Base-by-base conservation (phyloP, 371 early-diverging fungal genomes). In the Apophysomyces elegans region DNA sequence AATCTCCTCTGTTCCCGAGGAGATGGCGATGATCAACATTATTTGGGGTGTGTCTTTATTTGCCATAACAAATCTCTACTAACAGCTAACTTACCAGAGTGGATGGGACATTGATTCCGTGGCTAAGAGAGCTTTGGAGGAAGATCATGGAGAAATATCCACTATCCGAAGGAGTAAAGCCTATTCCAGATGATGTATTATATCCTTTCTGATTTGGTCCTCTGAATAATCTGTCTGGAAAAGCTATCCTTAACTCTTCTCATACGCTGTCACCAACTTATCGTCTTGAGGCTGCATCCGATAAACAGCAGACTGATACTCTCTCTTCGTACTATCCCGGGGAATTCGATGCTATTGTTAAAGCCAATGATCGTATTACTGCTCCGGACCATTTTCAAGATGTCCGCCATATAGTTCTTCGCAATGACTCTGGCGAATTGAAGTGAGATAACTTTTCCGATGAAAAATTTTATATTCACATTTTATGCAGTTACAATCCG, bases 21-120 rank as follows among this genome's bases (percentile, higher is more conserved):
- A 2, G 93, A 95, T 68, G 98, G 97, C 43, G 99, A 99, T 74
- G 97, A 97, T 74, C 99, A 98, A 76, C 99, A 99, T 75, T 92
- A 91, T 69, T 76, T 95, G 59, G 99, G 99, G 86, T 88, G 16
- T 1, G 13, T 36, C 1, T 12, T n/a, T 39, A 5, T 45, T 11
- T 7, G 37, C 32, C 32, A 26, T 26, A 26, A 46, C 26, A 1
- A 7, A 37, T 26, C 36, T 46, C 21, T 35, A 56, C n/a, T 14
- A 47, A 21, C 16, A 54, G 18, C 18, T 13, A 9, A 36, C 35
- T 35, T 60, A 14, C 14, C 62, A 91, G 93, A 7, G 47, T 92
- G 16, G 96, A 96, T 67, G 96, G 95, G 18, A 90, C 88, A 35
- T 77, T 96, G 39, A 90, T 91, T 59, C 95, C 95, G 16, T 98